Conservation (phyloP, 202 grass and related monocot species). For the Miscanthus sacchariflorus region DNA sequence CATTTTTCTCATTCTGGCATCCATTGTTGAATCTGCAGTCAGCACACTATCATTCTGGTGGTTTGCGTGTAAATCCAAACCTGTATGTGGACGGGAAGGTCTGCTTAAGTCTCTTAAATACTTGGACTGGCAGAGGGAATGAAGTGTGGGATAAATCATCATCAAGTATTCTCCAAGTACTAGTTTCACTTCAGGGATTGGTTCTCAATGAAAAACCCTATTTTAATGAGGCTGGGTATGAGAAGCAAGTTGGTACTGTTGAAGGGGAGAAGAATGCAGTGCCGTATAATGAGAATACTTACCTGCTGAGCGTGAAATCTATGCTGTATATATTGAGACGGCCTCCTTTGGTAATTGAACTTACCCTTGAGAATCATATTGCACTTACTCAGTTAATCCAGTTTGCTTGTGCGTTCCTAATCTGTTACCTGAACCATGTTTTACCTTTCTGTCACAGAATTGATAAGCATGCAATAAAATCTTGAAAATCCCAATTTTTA, state of each 20-base stretch:
- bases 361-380: conserved; percentile 10
- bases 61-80: conserved; percentile 94
- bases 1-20: conserved; percentile 23
- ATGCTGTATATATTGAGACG: conserved; percentile 96
- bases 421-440: not conserved
- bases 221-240: conserved; percentile 98
- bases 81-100: conserved; percentile 95
- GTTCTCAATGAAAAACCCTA: conserved; percentile 97
- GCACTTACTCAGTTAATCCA: conserved; percentile 33
- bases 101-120: conserved; percentile 94
- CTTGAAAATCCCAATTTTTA: not conserved
- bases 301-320: conserved; percentile 89
- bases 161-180: conserved; percentile 94
- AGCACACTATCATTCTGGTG: conserved; percentile 92
- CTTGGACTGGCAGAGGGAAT: conserved; percentile 91
- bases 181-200: conserved; percentile 94
- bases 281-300: conserved; percentile 97
- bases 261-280: conserved; percentile 98
- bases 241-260: conserved; percentile 93
- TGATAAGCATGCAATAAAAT: conserved; percentile 17
- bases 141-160: conserved; percentile 97
- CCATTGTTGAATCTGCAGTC: conserved; percentile 66
- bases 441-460: not conserved
- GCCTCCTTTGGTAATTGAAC: conserved; percentile 77
- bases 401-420: not conserved